Conservation (phyloP, 495 filamentous ascomycete genomes). For the Daldinia caldariorum region DNA sequence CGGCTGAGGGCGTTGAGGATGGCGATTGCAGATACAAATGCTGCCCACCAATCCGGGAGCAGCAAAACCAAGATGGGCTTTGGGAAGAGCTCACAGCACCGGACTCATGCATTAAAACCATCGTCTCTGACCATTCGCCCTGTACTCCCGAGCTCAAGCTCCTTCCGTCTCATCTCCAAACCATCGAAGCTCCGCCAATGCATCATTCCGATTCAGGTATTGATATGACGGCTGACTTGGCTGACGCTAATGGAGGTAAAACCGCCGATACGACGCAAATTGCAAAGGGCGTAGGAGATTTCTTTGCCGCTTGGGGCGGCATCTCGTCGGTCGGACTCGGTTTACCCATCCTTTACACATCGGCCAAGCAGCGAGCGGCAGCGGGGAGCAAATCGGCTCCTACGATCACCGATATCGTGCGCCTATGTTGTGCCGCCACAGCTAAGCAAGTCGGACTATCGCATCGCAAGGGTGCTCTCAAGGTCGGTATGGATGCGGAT, state of each 20-base stretch:
- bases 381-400: constrained; percentile 55
- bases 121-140: constrained; percentile 97
- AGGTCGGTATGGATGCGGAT: constrained; percentile 89
- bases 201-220: constrained; percentile 59
- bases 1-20: constrained; percentile 83
- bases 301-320: constrained; percentile 96
- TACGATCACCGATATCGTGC: constrained; percentile 77
- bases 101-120: constrained; percentile 85
- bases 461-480: constrained; percentile 81
- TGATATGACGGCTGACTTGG: constrained; percentile 52
- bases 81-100: constrained; percentile 81
- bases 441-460: constrained; percentile 90
- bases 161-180: constrained; percentile 71
- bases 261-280: background rate
- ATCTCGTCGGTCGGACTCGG: constrained; percentile 94
- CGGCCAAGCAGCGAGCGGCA: constrained; percentile 65
- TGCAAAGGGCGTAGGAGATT: constrained; percentile 69
- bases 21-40: constrained; percentile 98
- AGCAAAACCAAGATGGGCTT: constrained; percentile 84
- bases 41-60: constrained; percentile 91
- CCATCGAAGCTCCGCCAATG: constrained; percentile 49
- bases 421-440: constrained; percentile 87
- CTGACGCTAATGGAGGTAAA: constrained; percentile 4
- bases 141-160: constrained; percentile 96
- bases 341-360: constrained; percentile 89